Conservation (phyloP, 2,329 filamentous ascomycete species). For the Sporothrix luriei region DNA sequence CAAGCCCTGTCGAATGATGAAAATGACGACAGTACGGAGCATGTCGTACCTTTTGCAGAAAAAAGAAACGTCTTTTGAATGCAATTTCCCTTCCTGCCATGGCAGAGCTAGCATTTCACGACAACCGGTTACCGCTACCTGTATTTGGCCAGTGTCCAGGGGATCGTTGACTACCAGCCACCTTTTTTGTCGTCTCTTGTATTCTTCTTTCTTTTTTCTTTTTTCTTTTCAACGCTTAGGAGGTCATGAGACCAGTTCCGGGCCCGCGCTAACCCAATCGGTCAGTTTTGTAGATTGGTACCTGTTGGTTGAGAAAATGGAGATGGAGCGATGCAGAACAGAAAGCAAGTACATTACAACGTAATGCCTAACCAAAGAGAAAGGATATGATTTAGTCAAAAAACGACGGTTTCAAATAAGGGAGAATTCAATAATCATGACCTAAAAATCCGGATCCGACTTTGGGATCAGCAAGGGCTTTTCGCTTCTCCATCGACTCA, state of each 20-base stretch:
- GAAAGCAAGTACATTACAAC: conserved; percentile 1
- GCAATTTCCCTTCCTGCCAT: too few relatives aligned
- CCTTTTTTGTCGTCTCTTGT: neutral
- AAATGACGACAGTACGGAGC: neutral
- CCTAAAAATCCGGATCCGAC: neutral
- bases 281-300: conserved; percentile 31
- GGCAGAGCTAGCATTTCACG: too few relatives aligned
- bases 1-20: conserved; percentile 11
- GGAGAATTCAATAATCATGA: neutral
- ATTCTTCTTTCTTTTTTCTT: neutral
- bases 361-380: neutral
- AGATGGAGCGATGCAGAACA: conserved; percentile 10
- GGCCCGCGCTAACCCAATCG: conserved; percentile 33
- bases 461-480: neutral
- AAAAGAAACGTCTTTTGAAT: too few relatives aligned
- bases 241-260: conserved; percentile 26
- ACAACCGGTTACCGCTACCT: neutral
- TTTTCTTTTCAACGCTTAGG: conserved; percentile 24
- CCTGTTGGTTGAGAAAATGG: conserved; percentile 24
- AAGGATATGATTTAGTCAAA: neutral
- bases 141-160: neutral
- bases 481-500: neutral
- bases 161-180: neutral
- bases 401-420: neutral
- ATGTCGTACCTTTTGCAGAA: neutral